Conservation (phyloP, 2,329 filamentous ascomycete genomes). For the Nemania sp. region DNA sequence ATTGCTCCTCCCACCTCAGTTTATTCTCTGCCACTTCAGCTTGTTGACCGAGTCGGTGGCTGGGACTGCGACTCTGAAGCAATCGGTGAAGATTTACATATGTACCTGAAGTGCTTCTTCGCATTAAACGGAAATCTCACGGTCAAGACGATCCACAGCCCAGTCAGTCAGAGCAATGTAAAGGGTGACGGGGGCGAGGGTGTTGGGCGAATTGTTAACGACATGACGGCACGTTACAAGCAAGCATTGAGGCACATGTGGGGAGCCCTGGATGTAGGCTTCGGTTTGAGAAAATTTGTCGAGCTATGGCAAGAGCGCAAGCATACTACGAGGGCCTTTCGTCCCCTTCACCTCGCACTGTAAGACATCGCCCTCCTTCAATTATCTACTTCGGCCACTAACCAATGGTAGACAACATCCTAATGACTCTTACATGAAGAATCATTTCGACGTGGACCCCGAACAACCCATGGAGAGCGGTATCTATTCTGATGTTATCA, state of each 20-base stretch:
- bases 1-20: slow-evolving; percentile 75
- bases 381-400: slow-evolving; percentile 15
- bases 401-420: slow-evolving; percentile 47
- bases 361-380: slow-evolving; percentile 31
- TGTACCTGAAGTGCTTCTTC: slow-evolving; percentile 80
- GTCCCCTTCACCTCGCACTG: slow-evolving; percentile 58
- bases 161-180: slow-evolving; percentile 75
- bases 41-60: slow-evolving; percentile 71
- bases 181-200: slow-evolving; percentile 62
- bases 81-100: slow-evolving; percentile 77
- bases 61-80: slow-evolving; percentile 74
- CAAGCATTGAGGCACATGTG: slow-evolving; percentile 78
- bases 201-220: slow-evolving; percentile 57
- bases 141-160: slow-evolving; percentile 65
- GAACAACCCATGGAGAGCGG: slow-evolving; percentile 53
- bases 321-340: slow-evolving; percentile 58
- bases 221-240: slow-evolving; percentile 69
- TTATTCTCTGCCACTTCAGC: slow-evolving; percentile 69
- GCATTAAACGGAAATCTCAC: slow-evolving; percentile 71
- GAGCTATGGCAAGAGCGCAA: slow-evolving; percentile 63
- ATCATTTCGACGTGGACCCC: slow-evolving; percentile 46
- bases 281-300: slow-evolving; percentile 61
- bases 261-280: slow-evolving; percentile 72
- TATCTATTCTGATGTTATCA: slow-evolving; percentile 59
- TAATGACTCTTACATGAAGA: slow-evolving; percentile 54